Evolutionary conservation across 148 eudicot genomes (phyloP), one percentile per base, ranked within the genome.

Genomic region (Cornus kousa): DNA sequence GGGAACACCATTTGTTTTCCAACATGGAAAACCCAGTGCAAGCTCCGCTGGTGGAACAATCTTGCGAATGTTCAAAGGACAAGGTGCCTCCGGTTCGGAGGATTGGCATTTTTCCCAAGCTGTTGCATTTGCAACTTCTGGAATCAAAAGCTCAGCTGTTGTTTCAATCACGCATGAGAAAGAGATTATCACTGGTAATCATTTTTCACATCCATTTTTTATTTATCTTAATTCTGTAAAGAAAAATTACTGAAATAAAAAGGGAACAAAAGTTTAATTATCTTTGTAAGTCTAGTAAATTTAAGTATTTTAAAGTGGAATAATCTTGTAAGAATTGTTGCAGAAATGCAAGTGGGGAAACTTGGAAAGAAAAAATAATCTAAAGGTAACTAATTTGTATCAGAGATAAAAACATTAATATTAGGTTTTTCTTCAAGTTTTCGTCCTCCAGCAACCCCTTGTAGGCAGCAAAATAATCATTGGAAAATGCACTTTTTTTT

Each of bases 21-120:
- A 94, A 76, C 99, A 94, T 81, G 98, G 93, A 67, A 97, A 94
- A 78, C 82, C 91, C 67, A 82, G 80, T 74, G 40, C 85, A 35
- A 88, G 83, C 85, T 82, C 92, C 53, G 76, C 89, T 81, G 91
- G 93, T 74, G 98, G 98, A 81, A 84, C 91, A 64, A 90, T 97
- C 76, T 91, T 90, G 94, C 95, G 97, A 74, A 97, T 97, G 92
- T 94, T 97, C 79, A 97, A 92, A 84, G 93, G 91, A 46, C 86
- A 91, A 64, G 78, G 84, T 68, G 84, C 82, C 31, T 50, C 92
- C 86, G 87, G 78, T 67, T 78, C 88, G 32, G 94, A 90, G 74
- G 92, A 92, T 71, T 88, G 85, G 89, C 89, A 90, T 48, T 97
- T 94, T 83, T 98, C 99, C 60, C 99, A 90, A 85, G 98, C 98